These are phyloP conservation scores for Capronia coronata DNA, from an alignment of 2,329 filamentous ascomycete species.

Conservation along the genomic window DNA sequence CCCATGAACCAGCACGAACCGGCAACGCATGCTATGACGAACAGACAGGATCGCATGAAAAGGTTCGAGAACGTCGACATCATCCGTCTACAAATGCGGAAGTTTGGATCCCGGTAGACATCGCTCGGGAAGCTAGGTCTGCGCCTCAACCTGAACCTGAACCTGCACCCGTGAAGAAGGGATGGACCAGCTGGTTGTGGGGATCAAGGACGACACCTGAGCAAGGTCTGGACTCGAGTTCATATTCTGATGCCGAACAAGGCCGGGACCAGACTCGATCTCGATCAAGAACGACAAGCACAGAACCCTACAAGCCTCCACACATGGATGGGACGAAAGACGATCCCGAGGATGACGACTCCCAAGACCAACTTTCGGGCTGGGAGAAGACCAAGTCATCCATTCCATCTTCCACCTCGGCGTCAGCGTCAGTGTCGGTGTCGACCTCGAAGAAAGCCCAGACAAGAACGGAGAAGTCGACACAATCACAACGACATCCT, in stretches of 20 bases:
- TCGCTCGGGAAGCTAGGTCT: neutral
- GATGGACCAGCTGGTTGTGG: conserved; percentile 19
- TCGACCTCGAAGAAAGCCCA: no score
- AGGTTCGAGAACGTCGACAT: neutral
- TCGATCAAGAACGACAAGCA: no score
- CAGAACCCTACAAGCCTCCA: neutral
- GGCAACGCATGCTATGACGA: neutral
- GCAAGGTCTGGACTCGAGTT: neutral
- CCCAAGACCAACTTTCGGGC: neutral
- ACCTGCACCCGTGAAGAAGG: neutral
- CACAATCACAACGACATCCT: no score
- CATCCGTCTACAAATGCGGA: neutral
- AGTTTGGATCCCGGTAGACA: neutral
- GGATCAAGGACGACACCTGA: neutral
- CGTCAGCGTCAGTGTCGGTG: neutral
- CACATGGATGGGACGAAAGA: neutral
- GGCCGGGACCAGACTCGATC: neutral
- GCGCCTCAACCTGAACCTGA: neutral
- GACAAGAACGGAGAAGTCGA: no score
- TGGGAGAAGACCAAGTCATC: conserved; percentile 17
- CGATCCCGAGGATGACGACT: neutral
- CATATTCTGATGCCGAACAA: neutral
- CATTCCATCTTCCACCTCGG: conserved; percentile 6
- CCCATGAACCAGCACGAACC: neutral
- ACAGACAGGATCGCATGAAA: neutral